Conservation (phyloP, 164 flowering plant genomes). For the grape (Vitis vinifera) region ASM3070453v1 NC_081815.1:3648501-3649000, state of each 20-base stretch:
- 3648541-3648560: too few relatives aligned
- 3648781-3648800: slow-evolving; percentile 60
- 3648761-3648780: slow-evolving; percentile 74
- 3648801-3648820: slow-evolving; percentile 55
- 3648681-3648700: slow-evolving; percentile 66
- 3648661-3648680: background rate
- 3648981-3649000: slow-evolving; percentile 61
- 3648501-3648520: background rate
- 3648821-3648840: slow-evolving; percentile 83
- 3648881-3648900: slow-evolving; percentile 74
- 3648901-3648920: slow-evolving; percentile 58
- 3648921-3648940: slow-evolving; percentile 47
- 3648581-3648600: too few relatives aligned
- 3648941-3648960: slow-evolving; percentile 76
- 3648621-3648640: too few relatives aligned
- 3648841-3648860: slow-evolving; percentile 69
- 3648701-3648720: slow-evolving; percentile 90
- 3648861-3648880: slow-evolving; percentile 81
- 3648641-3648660: too few relatives aligned
- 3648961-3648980: slow-evolving; percentile 95
- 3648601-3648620: too few relatives aligned
- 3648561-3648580: too few relatives aligned
- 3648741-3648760: slow-evolving; percentile 46
- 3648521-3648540: too few relatives aligned
- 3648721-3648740: slow-evolving; percentile 68